These are phyloP conservation scores for Neurospora pannonica DNA, from an alignment of 495 filamentous ascomycete species.

Conservation along the genomic window DNA sequence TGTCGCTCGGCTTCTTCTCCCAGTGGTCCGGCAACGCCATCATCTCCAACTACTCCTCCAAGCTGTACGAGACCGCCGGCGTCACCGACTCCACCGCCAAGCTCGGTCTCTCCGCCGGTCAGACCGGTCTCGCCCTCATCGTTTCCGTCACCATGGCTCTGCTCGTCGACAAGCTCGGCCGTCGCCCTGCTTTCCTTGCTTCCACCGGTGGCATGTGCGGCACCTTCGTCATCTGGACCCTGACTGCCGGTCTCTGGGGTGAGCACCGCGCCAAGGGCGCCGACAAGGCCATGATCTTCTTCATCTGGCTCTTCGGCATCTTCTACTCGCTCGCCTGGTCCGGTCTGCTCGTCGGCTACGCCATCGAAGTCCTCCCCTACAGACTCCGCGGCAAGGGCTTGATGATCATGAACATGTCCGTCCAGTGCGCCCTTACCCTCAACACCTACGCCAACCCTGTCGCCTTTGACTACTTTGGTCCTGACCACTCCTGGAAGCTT, in stretches of 20 bases:
- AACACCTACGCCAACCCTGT: conserved; percentile 54
- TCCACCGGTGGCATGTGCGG: conserved; percentile 51
- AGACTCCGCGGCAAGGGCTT: conserved; percentile 53
- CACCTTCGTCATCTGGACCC: conserved; percentile 49
- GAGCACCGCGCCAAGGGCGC: conserved; percentile 28
- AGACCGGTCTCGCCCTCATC: conserved; percentile 43
- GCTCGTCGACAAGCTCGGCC: conserved; percentile 52
- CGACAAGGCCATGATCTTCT: conserved; percentile 43
- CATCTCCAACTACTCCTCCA: conserved; percentile 53
- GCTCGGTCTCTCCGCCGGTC: conserved; percentile 43
- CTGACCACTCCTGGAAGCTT: conserved; percentile 43
- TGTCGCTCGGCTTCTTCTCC: conserved; percentile 52
- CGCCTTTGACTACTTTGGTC: conserved; percentile 40
- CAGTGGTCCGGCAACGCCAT: conserved; percentile 64
- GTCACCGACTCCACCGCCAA: conserved; percentile 40
- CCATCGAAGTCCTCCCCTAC: conserved; percentile 65
- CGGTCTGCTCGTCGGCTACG: conserved; percentile 55
- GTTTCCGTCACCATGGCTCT: conserved; percentile 45
- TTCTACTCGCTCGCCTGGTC: conserved; percentile 54
- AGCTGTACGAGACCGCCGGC: conserved; percentile 50
- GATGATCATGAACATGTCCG: conserved; percentile 42
- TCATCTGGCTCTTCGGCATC: conserved; percentile 46
- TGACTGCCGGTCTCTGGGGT: conserved; percentile 31
- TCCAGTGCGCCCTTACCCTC: conserved; percentile 43
- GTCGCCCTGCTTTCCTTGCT: conserved; percentile 47